A percentile compares a stretch with the other conserved stretches of the same genome.
phyloP scores from a whole-genome alignment of 805 yeast species.

The Wickerhamiella bombiphila region DNA sequence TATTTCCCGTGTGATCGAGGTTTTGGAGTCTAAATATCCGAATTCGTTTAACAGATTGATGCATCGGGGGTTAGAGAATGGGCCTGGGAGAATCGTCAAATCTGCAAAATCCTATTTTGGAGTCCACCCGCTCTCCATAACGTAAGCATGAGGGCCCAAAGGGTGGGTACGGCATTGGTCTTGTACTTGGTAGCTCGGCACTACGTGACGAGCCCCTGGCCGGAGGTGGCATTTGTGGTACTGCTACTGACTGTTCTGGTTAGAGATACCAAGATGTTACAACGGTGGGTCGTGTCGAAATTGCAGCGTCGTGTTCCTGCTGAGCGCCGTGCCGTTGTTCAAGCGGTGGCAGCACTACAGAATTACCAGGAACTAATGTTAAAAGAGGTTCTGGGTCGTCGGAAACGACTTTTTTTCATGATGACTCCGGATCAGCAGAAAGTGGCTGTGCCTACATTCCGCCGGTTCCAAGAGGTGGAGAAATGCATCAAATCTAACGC shows the following conservation, averaged over 20 bases:
- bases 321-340: not conserved
- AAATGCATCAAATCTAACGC: constrained; percentile 34
- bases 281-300: not conserved
- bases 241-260: not conserved
- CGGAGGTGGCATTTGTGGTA: not conserved
- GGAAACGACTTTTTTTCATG: constrained; percentile 18
- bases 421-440: constrained; percentile 44
- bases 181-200: not conserved
- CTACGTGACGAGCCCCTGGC: not conserved
- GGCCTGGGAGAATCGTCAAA: too few species aligned
- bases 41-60: too few species aligned
- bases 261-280: not conserved
- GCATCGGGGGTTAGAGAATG: too few species aligned
- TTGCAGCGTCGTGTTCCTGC: not conserved
- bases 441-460: constrained; percentile 37
- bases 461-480: constrained; percentile 38
- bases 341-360: constrained; percentile 17
- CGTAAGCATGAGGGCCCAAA: too few species aligned
- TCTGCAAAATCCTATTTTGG: too few species aligned
- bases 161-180: not conserved
- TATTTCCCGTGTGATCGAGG: too few species aligned
- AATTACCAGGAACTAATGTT: constrained; percentile 9
- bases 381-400: constrained; percentile 11
- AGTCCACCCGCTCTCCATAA: too few species aligned
- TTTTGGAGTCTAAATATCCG: too few species aligned